Conservation (phyloP, 2,329 filamentous ascomycete genomes). For the Aspergillus sojae region DNA sequence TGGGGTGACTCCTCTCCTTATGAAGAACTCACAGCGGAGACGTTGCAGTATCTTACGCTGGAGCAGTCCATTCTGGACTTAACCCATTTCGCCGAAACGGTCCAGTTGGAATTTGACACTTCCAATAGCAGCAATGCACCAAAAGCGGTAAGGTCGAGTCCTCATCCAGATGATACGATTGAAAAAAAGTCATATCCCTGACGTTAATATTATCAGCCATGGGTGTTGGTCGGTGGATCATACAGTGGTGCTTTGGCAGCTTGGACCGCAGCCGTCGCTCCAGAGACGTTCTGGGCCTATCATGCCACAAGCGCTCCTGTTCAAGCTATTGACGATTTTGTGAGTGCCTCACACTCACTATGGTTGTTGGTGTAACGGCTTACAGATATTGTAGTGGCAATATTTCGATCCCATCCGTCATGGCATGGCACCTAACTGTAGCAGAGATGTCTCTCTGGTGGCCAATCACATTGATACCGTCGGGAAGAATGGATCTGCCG, state of each 20-base stretch:
- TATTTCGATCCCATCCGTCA: constrained; percentile 61
- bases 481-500: constrained; percentile 45
- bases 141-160: not conserved
- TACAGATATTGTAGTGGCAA: constrained; percentile 47
- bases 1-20: constrained; percentile 61
- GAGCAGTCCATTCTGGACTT: constrained; percentile 58
- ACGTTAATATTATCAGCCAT: constrained; percentile 47
- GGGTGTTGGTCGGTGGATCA: constrained; percentile 60
- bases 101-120: constrained; percentile 49
- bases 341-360: constrained; percentile 15
- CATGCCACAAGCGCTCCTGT: constrained; percentile 60
- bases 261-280: constrained; percentile 56
- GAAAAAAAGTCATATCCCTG: constrained; percentile 34
- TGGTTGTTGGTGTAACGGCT: not conserved
- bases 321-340: constrained; percentile 57
- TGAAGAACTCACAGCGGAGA: constrained; percentile 53
- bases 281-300: constrained; percentile 64
- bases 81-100: constrained; percentile 57
- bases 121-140: not conserved
- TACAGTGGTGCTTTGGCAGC: constrained; percentile 60
- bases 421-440: constrained; percentile 63
- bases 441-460: constrained; percentile 54
- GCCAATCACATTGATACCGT: constrained; percentile 58
- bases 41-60: constrained; percentile 57
- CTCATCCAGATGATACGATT: too few species aligned